Evolutionary conservation across 1,139 yeast species (phyloP), one percentile per base, ranked within the genome.

Genomic region (Zygosaccharomyces pseudobailii): DNA sequence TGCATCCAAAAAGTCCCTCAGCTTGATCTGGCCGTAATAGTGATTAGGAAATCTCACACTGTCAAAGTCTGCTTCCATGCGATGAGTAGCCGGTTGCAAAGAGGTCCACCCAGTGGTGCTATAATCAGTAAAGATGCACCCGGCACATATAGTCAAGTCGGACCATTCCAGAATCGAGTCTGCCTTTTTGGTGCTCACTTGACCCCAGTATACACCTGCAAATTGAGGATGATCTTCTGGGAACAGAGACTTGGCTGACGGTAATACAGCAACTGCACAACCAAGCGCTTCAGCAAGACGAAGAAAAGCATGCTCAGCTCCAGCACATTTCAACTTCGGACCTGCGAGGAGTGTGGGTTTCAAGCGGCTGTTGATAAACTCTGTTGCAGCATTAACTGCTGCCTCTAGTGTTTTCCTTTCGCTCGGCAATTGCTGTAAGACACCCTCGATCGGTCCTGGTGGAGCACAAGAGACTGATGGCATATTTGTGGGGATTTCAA

Each of bases 191-290:
- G 40, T 36, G 17, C 40, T 36, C 3, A 36, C 40, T 17, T 36
- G 25, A 17, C 36, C 42, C 35, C 42, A 40, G 28, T 40, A 40
- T 10, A 40, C 42, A 28, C 42, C 42, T 19, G 35, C 42, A 20
- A 28, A 40, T 21, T 40, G 43, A 5, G 43, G 43, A 30, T 40
- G 43, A n/a, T 40, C 43, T 23, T 40, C 43, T 4, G 43, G 43
- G 35, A 40, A 40, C 9, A 30, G 7, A n/a, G 43, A 40, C 19
- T 40, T 40, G 8, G 43, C 43, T 8, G 43, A 35, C 17, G 43
- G 43, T 27, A 40, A n/a, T 21, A 40, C 43, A 6, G 43, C 43
- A 10, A 40, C 43, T 6, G 43, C 43, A 20, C 43, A 40, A 7
- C 43, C 43, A 20, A 37, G 20, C 8, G 40, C 31, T 7, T 37